A percentile compares a stretch with the other conserved stretches of the same genome.
Conservation (phyloP, 2,329 filamentous ascomycete species). For the Cercospora beticola region DNA sequence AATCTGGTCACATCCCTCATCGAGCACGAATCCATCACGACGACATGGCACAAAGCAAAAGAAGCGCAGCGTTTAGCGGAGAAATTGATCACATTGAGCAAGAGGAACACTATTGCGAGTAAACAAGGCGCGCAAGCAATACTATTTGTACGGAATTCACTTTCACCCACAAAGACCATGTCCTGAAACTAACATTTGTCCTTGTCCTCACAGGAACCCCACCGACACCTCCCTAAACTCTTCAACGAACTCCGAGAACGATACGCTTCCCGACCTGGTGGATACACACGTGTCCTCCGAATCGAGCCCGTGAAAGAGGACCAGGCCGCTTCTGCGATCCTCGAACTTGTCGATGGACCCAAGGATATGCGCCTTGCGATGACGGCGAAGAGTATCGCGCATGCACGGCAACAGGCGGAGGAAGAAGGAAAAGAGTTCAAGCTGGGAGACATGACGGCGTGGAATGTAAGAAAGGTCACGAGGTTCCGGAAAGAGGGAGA, state of each 20-base stretch:
- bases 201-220: constrained; percentile 13
- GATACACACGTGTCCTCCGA: constrained; percentile 91
- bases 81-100: constrained; percentile 89
- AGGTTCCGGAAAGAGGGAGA: constrained; percentile 67
- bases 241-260: constrained; percentile 79
- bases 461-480: constrained; percentile 83
- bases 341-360: constrained; percentile 92
- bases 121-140: constrained; percentile 69
- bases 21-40: constrained; percentile 87
- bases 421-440: constrained; percentile 51
- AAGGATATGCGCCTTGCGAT: constrained; percentile 93
- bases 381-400: constrained; percentile 80
- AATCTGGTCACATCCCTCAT: constrained; percentile 96
- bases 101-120: constrained; percentile 84
- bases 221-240: constrained; percentile 68
- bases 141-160: constrained; percentile 65
- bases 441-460: constrained; percentile 68
- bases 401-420: constrained; percentile 34
- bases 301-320: constrained; percentile 87
- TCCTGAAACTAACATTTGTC: neutral
- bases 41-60: constrained; percentile 95
- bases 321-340: constrained; percentile 83
- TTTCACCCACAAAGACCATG: neutral
- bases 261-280: constrained; percentile 76
- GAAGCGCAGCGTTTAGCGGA: constrained; percentile 92